Conservation (phyloP, 148 eudicot genomes). For the Rheum nobile region DNA sequence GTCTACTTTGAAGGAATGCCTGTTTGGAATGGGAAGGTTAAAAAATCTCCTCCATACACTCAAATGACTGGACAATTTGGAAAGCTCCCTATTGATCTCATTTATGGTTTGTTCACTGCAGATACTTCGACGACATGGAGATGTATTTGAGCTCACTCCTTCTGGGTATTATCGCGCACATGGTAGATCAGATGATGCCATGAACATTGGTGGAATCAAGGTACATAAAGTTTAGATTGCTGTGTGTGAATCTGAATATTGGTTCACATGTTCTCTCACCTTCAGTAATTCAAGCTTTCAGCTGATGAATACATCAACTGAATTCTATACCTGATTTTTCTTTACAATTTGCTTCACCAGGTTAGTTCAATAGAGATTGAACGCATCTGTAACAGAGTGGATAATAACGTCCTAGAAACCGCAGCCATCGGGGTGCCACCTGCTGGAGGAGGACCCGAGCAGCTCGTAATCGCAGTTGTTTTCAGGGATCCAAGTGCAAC, state of each 20-base stretch:
- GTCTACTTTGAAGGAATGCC: conserved; percentile 93
- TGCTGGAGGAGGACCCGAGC: conserved; percentile 85
- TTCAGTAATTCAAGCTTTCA: too few species aligned
- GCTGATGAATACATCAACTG: too few species aligned
- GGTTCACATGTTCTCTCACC: too few species aligned
- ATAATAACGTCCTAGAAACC: conserved; percentile 58
- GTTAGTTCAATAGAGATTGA: conserved; percentile 94
- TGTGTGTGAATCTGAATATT: background rate
- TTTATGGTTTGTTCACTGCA: conserved; percentile 11
- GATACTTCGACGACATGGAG: conserved; percentile 93
- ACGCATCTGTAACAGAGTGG: conserved; percentile 61
- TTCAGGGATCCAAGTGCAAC: conserved; percentile 33
- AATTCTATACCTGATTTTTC: background rate
- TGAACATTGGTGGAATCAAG: conserved; percentile 99
- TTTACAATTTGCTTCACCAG: conserved; percentile 22
- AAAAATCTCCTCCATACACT: background rate
- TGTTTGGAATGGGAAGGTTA: conserved; percentile 73
- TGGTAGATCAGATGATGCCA: conserved; percentile 97
- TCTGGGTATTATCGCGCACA: conserved; percentile 87
- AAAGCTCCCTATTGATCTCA: background rate
- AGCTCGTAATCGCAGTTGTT: conserved; percentile 62
- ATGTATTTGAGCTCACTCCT: conserved; percentile 76
- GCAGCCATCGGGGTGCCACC: conserved; percentile 89
- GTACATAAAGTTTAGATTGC: conserved; percentile 19
- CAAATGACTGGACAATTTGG: background rate